These are phyloP conservation scores for Penicillium sp. DNA, from an alignment of 2,329 filamentous ascomycete species.

Conservation along the genomic window DNA sequence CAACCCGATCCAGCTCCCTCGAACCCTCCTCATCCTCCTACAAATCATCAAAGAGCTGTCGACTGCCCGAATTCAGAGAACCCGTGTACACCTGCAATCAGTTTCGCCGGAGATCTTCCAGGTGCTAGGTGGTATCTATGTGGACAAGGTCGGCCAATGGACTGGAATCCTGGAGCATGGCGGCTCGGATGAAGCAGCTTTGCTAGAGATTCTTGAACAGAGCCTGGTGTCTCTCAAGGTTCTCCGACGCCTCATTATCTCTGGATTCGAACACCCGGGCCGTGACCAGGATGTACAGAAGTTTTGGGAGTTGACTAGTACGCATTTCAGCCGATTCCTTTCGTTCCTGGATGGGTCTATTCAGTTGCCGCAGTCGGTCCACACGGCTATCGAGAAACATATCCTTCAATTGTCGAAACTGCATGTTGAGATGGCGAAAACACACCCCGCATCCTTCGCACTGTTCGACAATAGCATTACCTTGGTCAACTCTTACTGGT, in stretches of 20 bases:
- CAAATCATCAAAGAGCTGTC: conserved; percentile 90
- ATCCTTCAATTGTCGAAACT: conserved; percentile 89
- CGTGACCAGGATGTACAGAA: conserved; percentile 75
- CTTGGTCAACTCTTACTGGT: conserved; percentile 85
- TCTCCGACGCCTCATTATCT: conserved; percentile 76
- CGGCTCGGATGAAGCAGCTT: conserved; percentile 64
- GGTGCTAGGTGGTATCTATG: conserved; percentile 78
- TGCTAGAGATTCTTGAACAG: conserved; percentile 71
- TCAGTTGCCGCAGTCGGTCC: conserved; percentile 59
- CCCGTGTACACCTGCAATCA: conserved; percentile 76
- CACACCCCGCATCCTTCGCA: conserved; percentile 81
- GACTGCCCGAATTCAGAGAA: conserved; percentile 76
- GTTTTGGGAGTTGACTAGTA: conserved; percentile 80
- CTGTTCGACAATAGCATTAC: conserved; percentile 79
- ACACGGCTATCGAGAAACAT: conserved; percentile 78
- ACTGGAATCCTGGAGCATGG: conserved; percentile 63
- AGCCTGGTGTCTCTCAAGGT: conserved; percentile 81
- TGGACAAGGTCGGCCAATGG: conserved; percentile 75
- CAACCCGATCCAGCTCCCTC: conserved; percentile 70
- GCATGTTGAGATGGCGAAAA: conserved; percentile 81
- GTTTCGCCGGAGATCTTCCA: conserved; percentile 84
- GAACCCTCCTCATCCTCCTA: conserved; percentile 77
- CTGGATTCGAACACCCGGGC: conserved; percentile 84
- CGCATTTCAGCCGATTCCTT: conserved; percentile 79
- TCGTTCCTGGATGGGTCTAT: conserved; percentile 64